Base-by-base conservation (phyloP, 2,329 filamentous ascomycete species). In the Alternaria infectoria region DNA sequence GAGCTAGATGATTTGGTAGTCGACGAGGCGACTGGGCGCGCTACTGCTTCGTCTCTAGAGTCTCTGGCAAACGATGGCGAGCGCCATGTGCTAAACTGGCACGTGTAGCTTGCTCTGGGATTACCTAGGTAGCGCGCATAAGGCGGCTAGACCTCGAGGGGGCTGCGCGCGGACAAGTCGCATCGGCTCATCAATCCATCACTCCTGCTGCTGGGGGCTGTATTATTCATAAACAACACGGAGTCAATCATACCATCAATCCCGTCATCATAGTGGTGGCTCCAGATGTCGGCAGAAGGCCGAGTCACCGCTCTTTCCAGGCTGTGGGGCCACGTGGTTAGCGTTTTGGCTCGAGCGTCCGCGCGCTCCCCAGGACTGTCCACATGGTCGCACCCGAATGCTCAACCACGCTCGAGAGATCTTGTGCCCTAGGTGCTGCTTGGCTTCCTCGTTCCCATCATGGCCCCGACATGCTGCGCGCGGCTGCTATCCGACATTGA, bases 1-100 rank as follows among this genome's bases (percentile, higher is more conserved):
- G 57, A 59, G 57, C 19, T 59, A 19, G 57, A 59, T 50, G 49
- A 59, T 59, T 47, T 59, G n/a, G 49, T 43, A 25, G 47, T 59
- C 57, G 49, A 59, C 10, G 57, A 59, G 46, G 30, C 43, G 36
- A 54, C 57, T 36, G 40, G 57, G 40, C 57, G 49, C 26, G 49
- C 32, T 21, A 54, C 57, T 46, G 40, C 36, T 45, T 46, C 25
- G 36, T 54, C 40, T 46, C 57, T 49, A 44, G 36, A 54, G 26
- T 25, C 47, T 54, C 19, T 54, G 19, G 25, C 57, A 59, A 47
- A 54, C 40, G 25, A 57, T 49, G 54, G 43, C 28, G 44, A 57
- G 44, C 44, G 54, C 44, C 44, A 49, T 49, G 44, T 49, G 21
- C 54, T 45, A 40, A 57, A 57, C 15, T 57, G 44, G 44, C 44